Evolutionary conservation across 257 asterid genomes (phyloP).

Genomic region (Fraxinus americana): DNA sequence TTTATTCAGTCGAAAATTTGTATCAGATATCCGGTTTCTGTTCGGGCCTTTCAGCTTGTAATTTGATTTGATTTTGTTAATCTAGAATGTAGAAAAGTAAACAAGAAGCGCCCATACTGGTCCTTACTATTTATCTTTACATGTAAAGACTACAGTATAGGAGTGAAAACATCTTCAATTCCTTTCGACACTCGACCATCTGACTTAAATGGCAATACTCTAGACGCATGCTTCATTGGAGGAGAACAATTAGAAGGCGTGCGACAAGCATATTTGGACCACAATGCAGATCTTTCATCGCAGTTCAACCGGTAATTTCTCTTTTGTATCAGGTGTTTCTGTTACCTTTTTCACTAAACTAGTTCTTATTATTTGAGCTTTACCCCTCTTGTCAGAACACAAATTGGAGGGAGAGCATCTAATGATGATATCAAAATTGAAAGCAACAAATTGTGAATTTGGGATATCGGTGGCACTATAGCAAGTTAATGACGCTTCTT

Average conservation of each 20-base stretch:
- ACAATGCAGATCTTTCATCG: slow-evolving; percentile 28
- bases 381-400: slow-evolving; percentile 5
- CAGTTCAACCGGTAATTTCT: slow-evolving; percentile 38
- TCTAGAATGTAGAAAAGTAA: neutral
- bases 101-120: neutral
- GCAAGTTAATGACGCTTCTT: slow-evolving; percentile 5
- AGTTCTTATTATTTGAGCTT: neutral
- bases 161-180: slow-evolving; percentile 28
- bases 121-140: slow-evolving; percentile 14
- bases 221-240: slow-evolving; percentile 38
- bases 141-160: slow-evolving; percentile 21
- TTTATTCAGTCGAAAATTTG: neutral
- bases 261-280: slow-evolving; percentile 27
- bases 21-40: neutral
- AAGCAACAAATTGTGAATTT: slow-evolving; percentile 19
- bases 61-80: neutral
- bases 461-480: slow-evolving; percentile 7
- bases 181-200: slow-evolving; percentile 28
- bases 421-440: slow-evolving; percentile 22
- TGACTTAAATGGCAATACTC: slow-evolving; percentile 29
- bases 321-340: neutral
- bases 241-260: slow-evolving; percentile 27
- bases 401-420: slow-evolving; percentile 21
- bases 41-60: neutral
- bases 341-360: neutral